phyloP scores from a whole-genome alignment of 176 grass and related monocot species.

The Poa annua region DNA sequence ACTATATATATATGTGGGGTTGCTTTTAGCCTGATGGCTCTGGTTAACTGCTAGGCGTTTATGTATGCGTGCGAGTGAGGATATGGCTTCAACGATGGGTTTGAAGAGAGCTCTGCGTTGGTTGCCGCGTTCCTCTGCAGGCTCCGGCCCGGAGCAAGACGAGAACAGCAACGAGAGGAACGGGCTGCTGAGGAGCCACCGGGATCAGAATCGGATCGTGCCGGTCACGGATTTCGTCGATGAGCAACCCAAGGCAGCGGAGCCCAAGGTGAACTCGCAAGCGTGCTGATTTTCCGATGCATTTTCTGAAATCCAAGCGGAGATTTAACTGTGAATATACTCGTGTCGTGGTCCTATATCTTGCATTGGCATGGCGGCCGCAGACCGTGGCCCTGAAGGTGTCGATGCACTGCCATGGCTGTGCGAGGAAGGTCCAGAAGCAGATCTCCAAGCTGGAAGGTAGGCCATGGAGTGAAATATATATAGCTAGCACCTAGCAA shows the following conservation, averaged over 20 bases:
- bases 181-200: constrained; percentile 63
- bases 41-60: background rate
- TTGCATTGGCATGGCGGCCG: background rate
- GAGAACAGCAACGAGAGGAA: constrained; percentile 59
- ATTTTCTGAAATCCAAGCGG: background rate
- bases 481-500: too few species aligned
- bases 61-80: background rate
- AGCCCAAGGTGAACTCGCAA: constrained; percentile 55
- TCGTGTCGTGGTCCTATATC: background rate
- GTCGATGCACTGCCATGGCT: constrained; percentile 90
- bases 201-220: constrained; percentile 68
- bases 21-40: background rate
- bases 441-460: constrained; percentile 92
- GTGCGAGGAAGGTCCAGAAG: constrained; percentile 88
- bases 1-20: background rate
- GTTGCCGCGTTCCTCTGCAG: constrained; percentile 41
- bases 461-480: constrained; percentile 25
- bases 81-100: constrained; percentile 43
- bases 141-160: constrained; percentile 39
- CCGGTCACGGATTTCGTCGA: constrained; percentile 46
- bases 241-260: constrained; percentile 48
- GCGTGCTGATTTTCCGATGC: background rate
- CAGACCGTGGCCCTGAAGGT: constrained; percentile 84
- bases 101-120: constrained; percentile 59
- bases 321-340: background rate